phyloP scores from a whole-genome alignment of 2,329 filamentous ascomycete species.

The Paracamarosporium sp. region DNA sequence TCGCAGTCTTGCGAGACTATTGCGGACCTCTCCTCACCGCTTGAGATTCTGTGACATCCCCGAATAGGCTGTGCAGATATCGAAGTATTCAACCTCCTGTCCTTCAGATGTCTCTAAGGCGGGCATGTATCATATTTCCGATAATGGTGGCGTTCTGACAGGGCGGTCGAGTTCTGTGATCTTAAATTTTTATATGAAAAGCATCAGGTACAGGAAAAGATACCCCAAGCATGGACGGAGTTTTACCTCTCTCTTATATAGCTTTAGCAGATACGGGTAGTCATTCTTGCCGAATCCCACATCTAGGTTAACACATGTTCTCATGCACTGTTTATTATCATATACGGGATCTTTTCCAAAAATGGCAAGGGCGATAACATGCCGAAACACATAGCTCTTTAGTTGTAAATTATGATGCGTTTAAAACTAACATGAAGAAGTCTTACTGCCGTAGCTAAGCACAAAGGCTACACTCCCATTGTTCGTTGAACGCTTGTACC shows the following conservation, averaged over 20 bases:
- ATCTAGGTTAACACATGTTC: neutral
- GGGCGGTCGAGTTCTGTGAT: neutral
- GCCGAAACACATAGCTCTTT: no score
- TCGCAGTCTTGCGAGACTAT: constrained; percentile 79
- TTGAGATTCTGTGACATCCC: neutral
- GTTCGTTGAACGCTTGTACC: no score
- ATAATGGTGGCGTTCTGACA: neutral
- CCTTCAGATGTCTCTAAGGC: neutral
- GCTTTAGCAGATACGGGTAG: constrained; percentile 6
- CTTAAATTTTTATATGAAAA: constrained; percentile 1
- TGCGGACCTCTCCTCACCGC: constrained; percentile 36
- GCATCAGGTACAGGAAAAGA: constrained; percentile 5
- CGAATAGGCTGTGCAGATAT: neutral
- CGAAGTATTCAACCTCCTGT: neutral
- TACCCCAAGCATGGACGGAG: constrained; percentile 12
- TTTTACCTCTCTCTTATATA: constrained; percentile 7
- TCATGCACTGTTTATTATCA: neutral
- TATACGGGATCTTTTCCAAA: neutral
- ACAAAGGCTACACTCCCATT: no score
- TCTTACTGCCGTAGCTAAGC: no score
- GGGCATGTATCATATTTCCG: neutral
- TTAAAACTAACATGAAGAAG: no score
- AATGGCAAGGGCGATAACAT: no score
- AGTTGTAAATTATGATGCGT: no score
- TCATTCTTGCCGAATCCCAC: neutral